phyloP scores from a whole-genome alignment of 108 stramenopile genomes.

The Cyclotella baltica region DNA sequence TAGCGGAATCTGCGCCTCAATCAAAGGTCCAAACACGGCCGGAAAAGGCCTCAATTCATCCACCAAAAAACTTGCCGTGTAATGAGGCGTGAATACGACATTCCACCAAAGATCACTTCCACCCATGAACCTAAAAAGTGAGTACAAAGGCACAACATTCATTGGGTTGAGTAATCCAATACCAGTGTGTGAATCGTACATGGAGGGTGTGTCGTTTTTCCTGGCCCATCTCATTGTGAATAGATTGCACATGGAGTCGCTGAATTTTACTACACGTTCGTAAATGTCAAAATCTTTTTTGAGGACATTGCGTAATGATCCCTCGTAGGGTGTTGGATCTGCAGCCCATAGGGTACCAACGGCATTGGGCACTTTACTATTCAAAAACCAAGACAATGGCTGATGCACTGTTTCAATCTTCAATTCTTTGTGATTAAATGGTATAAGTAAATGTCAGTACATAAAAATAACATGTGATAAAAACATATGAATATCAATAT shows the following conservation, averaged over 20 bases:
- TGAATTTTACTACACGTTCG: constrained; percentile 47
- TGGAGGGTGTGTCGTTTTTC: constrained; percentile 52
- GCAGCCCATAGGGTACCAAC: constrained; percentile 63
- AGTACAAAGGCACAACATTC: constrained; percentile 61
- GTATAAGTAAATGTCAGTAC: no score
- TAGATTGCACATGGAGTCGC: constrained; percentile 45
- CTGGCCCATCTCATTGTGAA: constrained; percentile 63
- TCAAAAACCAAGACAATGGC: constrained; percentile 64
- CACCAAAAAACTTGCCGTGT: constrained; percentile 62
- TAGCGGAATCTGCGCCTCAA: constrained; percentile 64
- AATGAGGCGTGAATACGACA: constrained; percentile 64
- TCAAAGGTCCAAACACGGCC: constrained; percentile 64
- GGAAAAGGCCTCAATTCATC: constrained; percentile 65
- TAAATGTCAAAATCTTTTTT: constrained; percentile 59
- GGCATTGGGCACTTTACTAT: constrained; percentile 64
- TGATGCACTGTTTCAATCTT: constrained; percentile 55
- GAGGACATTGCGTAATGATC: constrained; percentile 56
- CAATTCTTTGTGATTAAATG: no score
- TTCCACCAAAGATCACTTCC: constrained; percentile 64
- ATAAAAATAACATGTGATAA: no score
- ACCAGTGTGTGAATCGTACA: constrained; percentile 66
- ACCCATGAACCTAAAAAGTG: constrained; percentile 52
- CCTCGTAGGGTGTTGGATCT: constrained; percentile 55
- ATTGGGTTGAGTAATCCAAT: constrained; percentile 61
- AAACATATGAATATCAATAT: no score